These are phyloP conservation scores for Xanthoceras sorbifolium DNA, from an alignment of 345 rosid species.

Conservation along the genomic window DNA sequence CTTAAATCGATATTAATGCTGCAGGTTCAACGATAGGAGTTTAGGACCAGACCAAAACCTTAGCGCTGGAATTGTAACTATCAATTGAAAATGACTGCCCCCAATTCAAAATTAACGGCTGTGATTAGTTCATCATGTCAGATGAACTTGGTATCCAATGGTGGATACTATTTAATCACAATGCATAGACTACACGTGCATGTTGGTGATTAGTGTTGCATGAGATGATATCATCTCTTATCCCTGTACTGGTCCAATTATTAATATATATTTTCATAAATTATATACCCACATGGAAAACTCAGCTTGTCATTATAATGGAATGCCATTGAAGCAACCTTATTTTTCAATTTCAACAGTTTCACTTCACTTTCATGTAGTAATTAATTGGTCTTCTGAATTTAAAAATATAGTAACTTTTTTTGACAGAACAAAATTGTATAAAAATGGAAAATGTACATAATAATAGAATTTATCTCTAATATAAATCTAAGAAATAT, in stretches of 20 bases:
- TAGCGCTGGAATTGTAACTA: constrained; percentile 38
- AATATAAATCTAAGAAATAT: background rate
- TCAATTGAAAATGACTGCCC: constrained; percentile 42
- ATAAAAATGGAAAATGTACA: background rate
- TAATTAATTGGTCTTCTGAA: constrained; percentile 17
- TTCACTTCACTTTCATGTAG: background rate
- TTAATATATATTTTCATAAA: constrained; percentile 16
- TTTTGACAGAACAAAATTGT: background rate
- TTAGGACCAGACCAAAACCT: constrained; percentile 36
- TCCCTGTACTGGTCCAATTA: background rate
- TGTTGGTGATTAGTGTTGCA: constrained; percentile 14
- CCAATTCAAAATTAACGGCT: constrained; percentile 47
- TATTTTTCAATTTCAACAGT: background rate
- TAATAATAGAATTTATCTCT: background rate
- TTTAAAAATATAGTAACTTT: no score
- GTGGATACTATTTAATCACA: constrained; percentile 19
- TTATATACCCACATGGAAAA: constrained; percentile 21
- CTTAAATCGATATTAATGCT: background rate
- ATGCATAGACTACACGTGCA: constrained; percentile 15
- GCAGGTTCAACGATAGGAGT: constrained; percentile 20
- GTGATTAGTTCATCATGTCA: constrained; percentile 32
- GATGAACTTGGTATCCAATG: constrained; percentile 19
- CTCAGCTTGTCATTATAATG: constrained; percentile 16
- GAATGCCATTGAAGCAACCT: constrained; percentile 48
- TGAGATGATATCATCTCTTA: background rate